Percentiles rank a stretch among this genome's conserved stretches.
phyloP scores from a whole-genome alignment of 2,329 filamentous ascomycete species.

The Calonectria pteridis region DNA sequence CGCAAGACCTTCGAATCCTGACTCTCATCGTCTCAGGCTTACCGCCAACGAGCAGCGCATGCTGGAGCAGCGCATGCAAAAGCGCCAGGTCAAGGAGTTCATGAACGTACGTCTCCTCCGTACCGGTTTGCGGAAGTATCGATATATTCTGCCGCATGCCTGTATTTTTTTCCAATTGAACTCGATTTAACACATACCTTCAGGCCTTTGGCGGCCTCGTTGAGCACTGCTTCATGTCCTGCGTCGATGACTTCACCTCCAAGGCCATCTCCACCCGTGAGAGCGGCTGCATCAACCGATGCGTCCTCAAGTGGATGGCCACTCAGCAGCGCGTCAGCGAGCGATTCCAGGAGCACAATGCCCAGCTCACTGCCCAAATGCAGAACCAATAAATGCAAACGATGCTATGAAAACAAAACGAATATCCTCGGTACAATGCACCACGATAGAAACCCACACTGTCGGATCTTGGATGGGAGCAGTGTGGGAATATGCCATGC shows the following conservation, averaged over 20 bases:
- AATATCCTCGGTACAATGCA: background rate
- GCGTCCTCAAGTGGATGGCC: slow-evolving; percentile 97
- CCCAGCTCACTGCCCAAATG: slow-evolving; percentile 68
- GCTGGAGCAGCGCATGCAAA: slow-evolving; percentile 94
- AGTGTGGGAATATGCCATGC: background rate
- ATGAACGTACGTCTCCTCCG: slow-evolving; percentile 80
- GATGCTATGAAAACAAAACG: background rate
- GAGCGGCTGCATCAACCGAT: slow-evolving; percentile 91
- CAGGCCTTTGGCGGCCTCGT: slow-evolving; percentile 62
- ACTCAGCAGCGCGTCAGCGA: slow-evolving; percentile 90
- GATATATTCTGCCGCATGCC: background rate
- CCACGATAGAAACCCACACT: background rate
- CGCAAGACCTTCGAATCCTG: slow-evolving; percentile 17
- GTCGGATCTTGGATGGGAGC: background rate
- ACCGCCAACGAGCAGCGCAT: slow-evolving; percentile 87
- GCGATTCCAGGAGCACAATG: slow-evolving; percentile 83
- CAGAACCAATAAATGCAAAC: slow-evolving; percentile 52
- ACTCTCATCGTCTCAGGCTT: slow-evolving; percentile 62
- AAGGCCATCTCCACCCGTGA: slow-evolving; percentile 92
- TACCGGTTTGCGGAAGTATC: background rate
- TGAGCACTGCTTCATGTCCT: slow-evolving; percentile 94
- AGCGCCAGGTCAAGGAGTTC: slow-evolving; percentile 99
- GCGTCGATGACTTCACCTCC: slow-evolving; percentile 98
- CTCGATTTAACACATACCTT: background rate
- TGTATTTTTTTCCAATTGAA: background rate